These are phyloP conservation scores for Penicillium griseofulvum DNA, from an alignment of 2,329 filamentous ascomycete genomes.

Conservation along the genomic window DNA sequence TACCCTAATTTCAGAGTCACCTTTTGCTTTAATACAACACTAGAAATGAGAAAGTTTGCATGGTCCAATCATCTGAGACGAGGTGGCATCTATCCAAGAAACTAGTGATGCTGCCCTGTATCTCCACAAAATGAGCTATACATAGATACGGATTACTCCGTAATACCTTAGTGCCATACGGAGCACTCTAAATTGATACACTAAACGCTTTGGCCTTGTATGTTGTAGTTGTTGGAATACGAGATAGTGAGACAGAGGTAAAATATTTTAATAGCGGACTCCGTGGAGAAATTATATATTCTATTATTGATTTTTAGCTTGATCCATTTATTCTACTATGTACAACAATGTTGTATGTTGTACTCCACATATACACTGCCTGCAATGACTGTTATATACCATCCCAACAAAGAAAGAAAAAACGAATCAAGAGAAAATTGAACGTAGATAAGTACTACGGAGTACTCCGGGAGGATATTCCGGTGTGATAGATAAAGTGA, in stretches of 20 bases:
- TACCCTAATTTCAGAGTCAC: constrained; percentile 6
- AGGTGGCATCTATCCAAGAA: neutral
- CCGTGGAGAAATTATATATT: neutral
- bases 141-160: neutral
- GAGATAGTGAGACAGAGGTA: neutral
- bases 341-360: too few species aligned
- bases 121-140: neutral
- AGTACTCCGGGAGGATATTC: neutral
- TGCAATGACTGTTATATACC: neutral
- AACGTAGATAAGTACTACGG: neutral
- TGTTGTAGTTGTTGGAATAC: neutral
- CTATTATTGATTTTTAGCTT: neutral
- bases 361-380: too few species aligned
- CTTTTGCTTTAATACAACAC: neutral
- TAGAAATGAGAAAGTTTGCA: neutral
- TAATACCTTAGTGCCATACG: neutral
- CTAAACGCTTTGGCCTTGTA: neutral
- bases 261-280: neutral
- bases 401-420: too few species aligned
- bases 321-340: too few species aligned
- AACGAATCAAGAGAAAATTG: neutral
- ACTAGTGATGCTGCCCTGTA: neutral
- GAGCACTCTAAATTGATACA: neutral
- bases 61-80: constrained; percentile 3
- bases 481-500: neutral